These are phyloP conservation scores for Sordaria brevicollis DNA, from an alignment of 495 filamentous ascomycete genomes.

Conservation along the genomic window DNA sequence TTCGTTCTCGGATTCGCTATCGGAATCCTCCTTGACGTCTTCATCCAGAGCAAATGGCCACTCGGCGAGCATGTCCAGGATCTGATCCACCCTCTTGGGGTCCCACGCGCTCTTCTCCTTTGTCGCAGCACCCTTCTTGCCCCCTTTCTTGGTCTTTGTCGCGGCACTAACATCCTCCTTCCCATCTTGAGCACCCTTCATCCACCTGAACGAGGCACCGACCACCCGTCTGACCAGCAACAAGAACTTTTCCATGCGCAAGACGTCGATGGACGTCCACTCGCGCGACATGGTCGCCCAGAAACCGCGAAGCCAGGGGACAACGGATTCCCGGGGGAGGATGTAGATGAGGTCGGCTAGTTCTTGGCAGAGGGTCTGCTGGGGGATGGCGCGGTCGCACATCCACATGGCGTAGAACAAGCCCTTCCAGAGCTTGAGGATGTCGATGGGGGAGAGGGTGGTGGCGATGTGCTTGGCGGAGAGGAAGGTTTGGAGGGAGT, in stretches of 20 bases:
- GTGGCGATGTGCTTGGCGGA: slow-evolving; percentile 42
- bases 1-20: not conserved
- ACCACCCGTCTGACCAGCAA: slow-evolving; percentile 72
- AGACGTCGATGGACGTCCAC: slow-evolving; percentile 70
- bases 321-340: slow-evolving; percentile 51
- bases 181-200: slow-evolving; percentile 19
- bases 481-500: slow-evolving; percentile 71
- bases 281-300: slow-evolving; percentile 82
- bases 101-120: slow-evolving; percentile 19
- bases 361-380: slow-evolving; percentile 71
- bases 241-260: slow-evolving; percentile 91
- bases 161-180: slow-evolving; percentile 61
- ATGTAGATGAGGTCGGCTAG: slow-evolving; percentile 63
- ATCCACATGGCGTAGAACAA: slow-evolving; percentile 96
- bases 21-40: slow-evolving; percentile 20
- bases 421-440: slow-evolving; percentile 92
- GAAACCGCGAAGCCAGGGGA: slow-evolving; percentile 62
- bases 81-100: slow-evolving; percentile 19
- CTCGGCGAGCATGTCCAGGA: slow-evolving; percentile 28
- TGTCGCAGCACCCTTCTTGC: slow-evolving; percentile 13
- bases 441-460: slow-evolving; percentile 58
- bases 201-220: slow-evolving; percentile 51
- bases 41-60: slow-evolving; percentile 35
- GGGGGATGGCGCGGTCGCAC: slow-evolving; percentile 76
- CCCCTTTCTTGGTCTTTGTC: slow-evolving; percentile 41